A percentile compares a stretch with the other conserved stretches of the same genome.
These are phyloP conservation scores for Cocos nucifera DNA, from an alignment of 176 grass and related monocot species.

Conservation along the genomic window DNA sequence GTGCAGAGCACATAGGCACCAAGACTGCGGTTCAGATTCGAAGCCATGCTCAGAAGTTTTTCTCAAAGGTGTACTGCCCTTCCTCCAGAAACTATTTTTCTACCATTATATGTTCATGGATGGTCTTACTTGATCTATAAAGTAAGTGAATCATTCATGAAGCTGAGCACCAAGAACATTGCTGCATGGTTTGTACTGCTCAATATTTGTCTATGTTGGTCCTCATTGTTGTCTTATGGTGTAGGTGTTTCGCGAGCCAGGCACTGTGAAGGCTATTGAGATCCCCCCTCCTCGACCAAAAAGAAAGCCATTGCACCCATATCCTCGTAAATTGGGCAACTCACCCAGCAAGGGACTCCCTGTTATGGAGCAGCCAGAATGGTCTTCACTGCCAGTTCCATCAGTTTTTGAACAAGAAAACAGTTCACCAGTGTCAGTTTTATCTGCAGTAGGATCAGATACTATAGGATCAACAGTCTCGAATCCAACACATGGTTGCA, in stretches of 20 bases:
- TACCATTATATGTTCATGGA: constrained; percentile 2
- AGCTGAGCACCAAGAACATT: neutral
- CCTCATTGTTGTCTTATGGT: constrained; percentile 11
- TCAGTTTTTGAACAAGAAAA: constrained; percentile 50
- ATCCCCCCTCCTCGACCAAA: constrained; percentile 94
- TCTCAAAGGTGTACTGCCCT: constrained; percentile 65
- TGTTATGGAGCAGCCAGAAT: constrained; percentile 15
- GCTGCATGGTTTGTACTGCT: neutral
- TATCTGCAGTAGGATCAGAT: constrained; percentile 51
- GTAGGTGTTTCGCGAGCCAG: constrained; percentile 49
- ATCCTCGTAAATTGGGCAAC: constrained; percentile 63
- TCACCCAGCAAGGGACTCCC: neutral
- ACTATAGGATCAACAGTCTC: constrained; percentile 38
- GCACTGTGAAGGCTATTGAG: constrained; percentile 30
- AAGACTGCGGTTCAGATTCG: constrained; percentile 93
- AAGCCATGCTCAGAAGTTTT: constrained; percentile 99
- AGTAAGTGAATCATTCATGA: neutral
- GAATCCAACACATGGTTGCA: constrained; percentile 24
- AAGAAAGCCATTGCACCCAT: constrained; percentile 78
- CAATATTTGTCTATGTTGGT: neutral
- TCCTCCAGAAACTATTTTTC: constrained; percentile 18
- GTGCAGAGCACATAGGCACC: constrained; percentile 92
- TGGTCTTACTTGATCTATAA: neutral
- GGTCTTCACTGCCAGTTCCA: constrained; percentile 19
- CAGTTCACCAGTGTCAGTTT: constrained; percentile 63